Evolutionary conservation across 2,329 filamentous ascomycete species (phyloP).

Genomic region (Fusarium multiceps): DNA sequence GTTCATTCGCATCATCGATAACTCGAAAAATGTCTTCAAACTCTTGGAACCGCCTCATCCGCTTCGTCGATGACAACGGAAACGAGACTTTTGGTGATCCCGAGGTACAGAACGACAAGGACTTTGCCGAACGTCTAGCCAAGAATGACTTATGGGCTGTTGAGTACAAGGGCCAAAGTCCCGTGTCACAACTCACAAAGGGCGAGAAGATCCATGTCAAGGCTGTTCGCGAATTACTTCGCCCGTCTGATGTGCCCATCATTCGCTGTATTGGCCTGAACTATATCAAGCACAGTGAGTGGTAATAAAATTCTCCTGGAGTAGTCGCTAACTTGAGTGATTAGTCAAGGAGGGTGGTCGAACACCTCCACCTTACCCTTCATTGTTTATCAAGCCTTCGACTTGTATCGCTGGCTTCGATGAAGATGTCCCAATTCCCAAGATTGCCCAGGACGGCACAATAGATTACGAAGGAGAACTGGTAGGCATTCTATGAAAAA

Average conservation of each 20-base stretch:
- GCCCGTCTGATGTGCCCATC: slow-evolving; percentile 50
- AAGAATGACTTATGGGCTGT: slow-evolving; percentile 46
- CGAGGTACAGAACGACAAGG: slow-evolving; percentile 41
- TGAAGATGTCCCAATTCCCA: slow-evolving; percentile 57
- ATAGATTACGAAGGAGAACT: slow-evolving; percentile 64
- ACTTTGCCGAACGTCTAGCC: slow-evolving; percentile 42
- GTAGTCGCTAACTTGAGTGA: neutral
- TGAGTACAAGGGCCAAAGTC: slow-evolving; percentile 47
- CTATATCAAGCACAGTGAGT: slow-evolving; percentile 52
- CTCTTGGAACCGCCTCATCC: slow-evolving; percentile 49
- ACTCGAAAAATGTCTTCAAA: slow-evolving; percentile 38
- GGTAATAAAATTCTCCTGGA: fast-evolving
- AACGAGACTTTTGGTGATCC: slow-evolving; percentile 51
- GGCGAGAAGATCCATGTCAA: slow-evolving; percentile 49
- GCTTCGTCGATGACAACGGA: slow-evolving; percentile 51
- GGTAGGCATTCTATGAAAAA: slow-evolving; percentile 36
- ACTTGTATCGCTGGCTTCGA: slow-evolving; percentile 53
- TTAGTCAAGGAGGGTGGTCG: slow-evolving; percentile 64
- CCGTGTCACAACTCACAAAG: slow-evolving; percentile 39
- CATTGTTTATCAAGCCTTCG: slow-evolving; percentile 63
- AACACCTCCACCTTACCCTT: slow-evolving; percentile 61
- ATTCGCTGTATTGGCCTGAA: slow-evolving; percentile 53
- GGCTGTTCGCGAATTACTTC: slow-evolving; percentile 47
- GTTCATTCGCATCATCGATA: slow-evolving; percentile 3
- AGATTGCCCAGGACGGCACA: slow-evolving; percentile 58